Base-by-base conservation (phyloP, 352 stramenopile species). In the Globisporangium lucens region DNA sequence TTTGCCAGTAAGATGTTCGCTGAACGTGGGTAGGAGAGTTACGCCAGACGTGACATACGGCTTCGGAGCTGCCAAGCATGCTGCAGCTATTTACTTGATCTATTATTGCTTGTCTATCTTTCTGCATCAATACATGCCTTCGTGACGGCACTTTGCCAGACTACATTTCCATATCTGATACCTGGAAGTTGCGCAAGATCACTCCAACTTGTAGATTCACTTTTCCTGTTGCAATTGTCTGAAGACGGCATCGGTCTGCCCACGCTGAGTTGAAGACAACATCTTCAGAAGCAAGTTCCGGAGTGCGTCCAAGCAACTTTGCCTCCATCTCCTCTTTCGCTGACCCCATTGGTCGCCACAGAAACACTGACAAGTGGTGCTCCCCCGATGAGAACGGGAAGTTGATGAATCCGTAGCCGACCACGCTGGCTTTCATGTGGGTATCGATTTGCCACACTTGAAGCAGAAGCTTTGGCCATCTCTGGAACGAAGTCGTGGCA, bases 291-390 rank as follows among this genome's bases (percentile, higher is more conserved):
- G 75, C 75, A 8, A 91, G 75, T 61, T 91, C 79, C 8, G 73
- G 73, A 6, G 81, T 90, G 17, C 73, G 71, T 47, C 80, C 85
- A 55, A 87, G 65, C n/a, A 91, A 57, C 20, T 67, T 57, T 4
- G 77, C 79, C 35, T 74, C 78, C 20, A 89, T 47, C 46, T 90
- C 78, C 65, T 88, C 75, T 46, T 80, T 81, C 12, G 63, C 69
- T 8, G 70, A 79, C 2, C 82, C 83, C 69, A 89, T 80, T 7
- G 80, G 83, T 33, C 83, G 75, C 86, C 83, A 92, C 63, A 91
- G 70, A 4, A 67, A 70, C 4, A 85, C 74, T 51, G 57, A 74
- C 6, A 90, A 68, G 15, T 69, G 68, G 57, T 91, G 76, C 17
- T 89, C 69, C 12, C 85, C 85, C 4, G 78, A 41, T 38, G 68